These are phyloP conservation scores for Scedosporium dehoogii DNA, from an alignment of 2,329 filamentous ascomycete genomes.

Conservation along the genomic window DNA sequence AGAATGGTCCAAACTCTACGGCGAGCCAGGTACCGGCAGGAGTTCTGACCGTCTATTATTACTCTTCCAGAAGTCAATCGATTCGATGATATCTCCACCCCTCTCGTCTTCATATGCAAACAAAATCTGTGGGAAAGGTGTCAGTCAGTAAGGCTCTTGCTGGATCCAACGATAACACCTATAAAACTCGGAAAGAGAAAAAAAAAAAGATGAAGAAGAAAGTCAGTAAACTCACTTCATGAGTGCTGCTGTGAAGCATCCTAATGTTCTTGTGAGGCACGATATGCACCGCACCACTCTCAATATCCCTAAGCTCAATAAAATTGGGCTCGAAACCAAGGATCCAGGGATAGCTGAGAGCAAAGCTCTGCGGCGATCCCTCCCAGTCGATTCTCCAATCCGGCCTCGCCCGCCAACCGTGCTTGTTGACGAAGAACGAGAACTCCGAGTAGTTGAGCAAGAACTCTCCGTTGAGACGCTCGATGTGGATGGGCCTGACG, in stretches of 20 bases:
- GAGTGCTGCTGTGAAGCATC: slow-evolving; percentile 93
- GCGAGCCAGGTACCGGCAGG: not conserved
- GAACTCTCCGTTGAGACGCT: slow-evolving; percentile 94
- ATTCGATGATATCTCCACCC: slow-evolving; percentile 87
- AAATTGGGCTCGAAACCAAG: slow-evolving; percentile 96
- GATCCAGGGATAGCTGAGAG: slow-evolving; percentile 93
- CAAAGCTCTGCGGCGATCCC: slow-evolving; percentile 83
- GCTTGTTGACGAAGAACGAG: slow-evolving; percentile 97
- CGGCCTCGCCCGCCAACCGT: slow-evolving; percentile 89
- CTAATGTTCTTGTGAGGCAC: slow-evolving; percentile 93
- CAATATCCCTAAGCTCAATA: slow-evolving; percentile 91
- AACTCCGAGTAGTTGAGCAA: slow-evolving; percentile 97
- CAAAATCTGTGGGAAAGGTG: slow-evolving; percentile 56
- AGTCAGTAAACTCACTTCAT: slow-evolving; percentile 60
- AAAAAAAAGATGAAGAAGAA: not conserved
- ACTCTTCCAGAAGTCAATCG: slow-evolving; percentile 90
- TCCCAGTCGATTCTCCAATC: slow-evolving; percentile 99
- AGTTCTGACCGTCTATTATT: slow-evolving; percentile 37
- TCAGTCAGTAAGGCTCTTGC: slow-evolving; percentile 10
- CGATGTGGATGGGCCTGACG: slow-evolving; percentile 92
- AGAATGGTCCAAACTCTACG: not conserved
- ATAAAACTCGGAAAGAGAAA: not conserved
- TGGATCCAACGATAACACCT: too few species aligned
- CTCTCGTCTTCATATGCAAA: slow-evolving; percentile 96
- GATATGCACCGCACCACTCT: slow-evolving; percentile 90